phyloP scores from a whole-genome alignment of 495 filamentous ascomycete genomes.

The Trypethelium eluteriae region DNA sequence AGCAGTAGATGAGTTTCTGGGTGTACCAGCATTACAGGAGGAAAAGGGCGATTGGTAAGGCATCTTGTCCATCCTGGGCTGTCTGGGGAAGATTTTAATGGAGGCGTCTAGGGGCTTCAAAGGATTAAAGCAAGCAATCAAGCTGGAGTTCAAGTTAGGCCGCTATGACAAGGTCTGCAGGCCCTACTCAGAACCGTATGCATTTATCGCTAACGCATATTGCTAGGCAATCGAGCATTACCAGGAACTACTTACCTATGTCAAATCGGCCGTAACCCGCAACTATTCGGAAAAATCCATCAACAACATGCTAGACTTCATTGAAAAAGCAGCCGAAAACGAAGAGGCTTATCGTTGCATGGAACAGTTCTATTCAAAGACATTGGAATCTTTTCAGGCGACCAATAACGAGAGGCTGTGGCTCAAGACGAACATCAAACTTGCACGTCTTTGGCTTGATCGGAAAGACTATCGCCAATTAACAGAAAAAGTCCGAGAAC shows the following conservation, averaged over 20 bases:
- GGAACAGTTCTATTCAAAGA: slow-evolving; percentile 92
- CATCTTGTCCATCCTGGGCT: not conserved
- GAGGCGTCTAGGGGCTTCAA: slow-evolving; percentile 70
- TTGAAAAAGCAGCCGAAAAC: slow-evolving; percentile 85
- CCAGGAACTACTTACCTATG: slow-evolving; percentile 89
- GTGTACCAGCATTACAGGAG: slow-evolving; percentile 70
- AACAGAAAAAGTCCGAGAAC: slow-evolving; percentile 73
- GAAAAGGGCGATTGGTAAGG: slow-evolving; percentile 87
- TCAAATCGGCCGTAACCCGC: slow-evolving; percentile 91
- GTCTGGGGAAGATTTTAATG: not conserved
- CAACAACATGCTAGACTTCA: slow-evolving; percentile 98
- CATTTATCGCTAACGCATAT: slow-evolving; percentile 20
- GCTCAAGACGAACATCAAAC: slow-evolving; percentile 97
- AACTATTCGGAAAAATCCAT: slow-evolving; percentile 99
- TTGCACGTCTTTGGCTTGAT: slow-evolving; percentile 83
- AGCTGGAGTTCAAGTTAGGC: slow-evolving; percentile 83
- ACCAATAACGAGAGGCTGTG: slow-evolving; percentile 97
- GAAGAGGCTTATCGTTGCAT: slow-evolving; percentile 73
- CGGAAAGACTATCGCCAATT: slow-evolving; percentile 79
- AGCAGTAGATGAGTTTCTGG: slow-evolving; percentile 85
- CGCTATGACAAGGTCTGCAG: slow-evolving; percentile 69
- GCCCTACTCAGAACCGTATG: not conserved
- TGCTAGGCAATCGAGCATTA: slow-evolving; percentile 91
- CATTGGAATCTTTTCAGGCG: slow-evolving; percentile 86
- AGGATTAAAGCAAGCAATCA: slow-evolving; percentile 93